phyloP scores from a whole-genome alignment of 768 basidiomycete genomes.

The Rickenella mellea region DNA sequence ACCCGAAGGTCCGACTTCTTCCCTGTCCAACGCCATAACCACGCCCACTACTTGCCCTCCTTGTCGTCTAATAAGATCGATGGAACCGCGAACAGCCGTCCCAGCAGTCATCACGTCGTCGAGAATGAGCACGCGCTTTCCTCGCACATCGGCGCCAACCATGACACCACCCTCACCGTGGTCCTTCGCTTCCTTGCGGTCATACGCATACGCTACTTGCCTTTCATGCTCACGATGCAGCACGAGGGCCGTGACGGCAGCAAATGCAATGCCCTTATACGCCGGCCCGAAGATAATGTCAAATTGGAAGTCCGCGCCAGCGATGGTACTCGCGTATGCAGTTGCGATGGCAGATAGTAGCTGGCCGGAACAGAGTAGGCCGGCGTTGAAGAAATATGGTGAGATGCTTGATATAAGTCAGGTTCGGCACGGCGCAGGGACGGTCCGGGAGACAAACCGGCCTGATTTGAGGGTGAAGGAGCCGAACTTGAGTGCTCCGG shows the following conservation, averaged over 20 bases:
- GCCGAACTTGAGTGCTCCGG: conserved; percentile 81
- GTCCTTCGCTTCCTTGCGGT: conserved; percentile 91
- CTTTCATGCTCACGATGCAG: conserved; percentile 57
- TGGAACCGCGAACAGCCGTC: conserved; percentile 79
- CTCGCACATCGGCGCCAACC: conserved; percentile 78
- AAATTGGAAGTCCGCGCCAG: conserved; percentile 42
- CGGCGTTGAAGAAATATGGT: conserved; percentile 97
- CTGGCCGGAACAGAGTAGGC: conserved; percentile 74
- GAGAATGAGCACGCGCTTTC: conserved; percentile 76
- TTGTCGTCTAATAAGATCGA: conserved; percentile 55
- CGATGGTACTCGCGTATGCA: conserved; percentile 79
- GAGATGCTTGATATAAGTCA: conserved; percentile 47
- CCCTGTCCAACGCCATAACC: conserved; percentile 76
- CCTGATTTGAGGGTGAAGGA: conserved; percentile 92
- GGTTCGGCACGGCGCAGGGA: neutral
- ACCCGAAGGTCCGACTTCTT: conserved; percentile 72
- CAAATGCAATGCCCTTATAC: conserved; percentile 95
- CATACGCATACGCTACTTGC: conserved; percentile 78
- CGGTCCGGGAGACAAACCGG: conserved; percentile 42
- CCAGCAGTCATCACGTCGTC: conserved; percentile 97
- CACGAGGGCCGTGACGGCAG: conserved; percentile 71
- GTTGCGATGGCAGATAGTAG: conserved; percentile 68
- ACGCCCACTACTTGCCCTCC: conserved; percentile 86
- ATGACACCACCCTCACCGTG: conserved; percentile 93
- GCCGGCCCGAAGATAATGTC: conserved; percentile 94